A percentile compares a stretch with the other conserved stretches of the same genome.
These are phyloP conservation scores for Chlorella sp. DNA, from an alignment of 139 green algal genomes.

Conservation along the genomic window DNA sequence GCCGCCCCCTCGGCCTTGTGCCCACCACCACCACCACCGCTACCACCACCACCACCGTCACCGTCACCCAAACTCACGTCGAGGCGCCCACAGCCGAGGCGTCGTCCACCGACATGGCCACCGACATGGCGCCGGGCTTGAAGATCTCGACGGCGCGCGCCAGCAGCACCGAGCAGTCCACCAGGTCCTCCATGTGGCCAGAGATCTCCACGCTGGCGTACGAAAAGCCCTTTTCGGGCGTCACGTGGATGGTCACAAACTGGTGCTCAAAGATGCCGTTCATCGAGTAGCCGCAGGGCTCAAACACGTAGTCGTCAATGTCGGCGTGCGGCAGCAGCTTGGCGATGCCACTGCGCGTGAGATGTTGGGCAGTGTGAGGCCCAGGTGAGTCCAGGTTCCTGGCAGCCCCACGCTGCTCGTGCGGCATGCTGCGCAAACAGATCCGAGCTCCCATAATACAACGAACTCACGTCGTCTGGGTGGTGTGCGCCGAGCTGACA, in stretches of 20 bases:
- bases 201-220: slow-evolving; percentile 92
- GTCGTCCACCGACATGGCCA: slow-evolving; percentile 42
- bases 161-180: slow-evolving; percentile 25
- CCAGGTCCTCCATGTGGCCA: slow-evolving; percentile 43
- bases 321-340: slow-evolving; percentile 63
- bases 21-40: no score
- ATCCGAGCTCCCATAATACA: no score
- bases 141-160: slow-evolving; percentile 45
- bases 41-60: no score
- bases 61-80: no score
- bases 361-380: no score
- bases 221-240: slow-evolving; percentile 83
- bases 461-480: slow-evolving; percentile 37
- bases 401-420: no score
- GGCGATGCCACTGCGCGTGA: no score
- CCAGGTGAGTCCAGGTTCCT: no score
- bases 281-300: slow-evolving; percentile 98
- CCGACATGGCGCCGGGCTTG: slow-evolving; percentile 33
- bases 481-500: slow-evolving; percentile 52
- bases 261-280: slow-evolving; percentile 75
- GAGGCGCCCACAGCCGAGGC: not conserved
- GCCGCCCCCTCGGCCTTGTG: no score
- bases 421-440: no score
- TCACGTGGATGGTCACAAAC: slow-evolving; percentile 97
- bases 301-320: slow-evolving; percentile 98